Percentiles rank a stretch among this genome's conserved stretches.
Conservation (phyloP, 139 green algal species). For the Auxenochlorella pyrenoidosa region DNA sequence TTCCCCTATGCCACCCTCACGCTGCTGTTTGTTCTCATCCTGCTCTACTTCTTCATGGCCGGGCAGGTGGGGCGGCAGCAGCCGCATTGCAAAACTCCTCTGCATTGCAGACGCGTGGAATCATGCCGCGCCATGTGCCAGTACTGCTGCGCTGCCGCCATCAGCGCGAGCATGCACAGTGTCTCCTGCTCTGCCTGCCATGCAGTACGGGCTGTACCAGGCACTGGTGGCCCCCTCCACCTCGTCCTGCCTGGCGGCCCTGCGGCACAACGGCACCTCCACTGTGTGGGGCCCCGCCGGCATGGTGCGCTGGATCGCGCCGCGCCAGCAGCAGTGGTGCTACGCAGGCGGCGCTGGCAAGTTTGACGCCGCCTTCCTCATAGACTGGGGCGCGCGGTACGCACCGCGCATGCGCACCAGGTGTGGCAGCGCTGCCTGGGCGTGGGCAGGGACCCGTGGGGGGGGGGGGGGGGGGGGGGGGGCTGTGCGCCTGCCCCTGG, state of each 20-base stretch:
- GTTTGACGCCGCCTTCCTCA: slow-evolving; percentile 51
- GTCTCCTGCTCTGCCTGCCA: too few relatives aligned
- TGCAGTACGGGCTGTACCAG: slow-evolving; percentile 48
- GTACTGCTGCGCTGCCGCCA: too few relatives aligned
- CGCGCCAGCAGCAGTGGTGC: slow-evolving; percentile 38
- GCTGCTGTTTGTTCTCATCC: slow-evolving; percentile 31
- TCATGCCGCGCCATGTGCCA: too few relatives aligned
- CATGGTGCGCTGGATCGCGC: slow-evolving; percentile 47
- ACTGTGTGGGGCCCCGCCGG: not conserved
- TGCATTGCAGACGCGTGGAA: too few relatives aligned
- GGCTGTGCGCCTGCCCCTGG: too few relatives aligned
- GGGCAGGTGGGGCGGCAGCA: not conserved
- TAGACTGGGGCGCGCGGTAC: slow-evolving; percentile 56
- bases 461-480: too few relatives aligned
- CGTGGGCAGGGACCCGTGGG: too few relatives aligned
- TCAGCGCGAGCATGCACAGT: too few relatives aligned
- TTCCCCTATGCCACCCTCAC: slow-evolving; percentile 45
- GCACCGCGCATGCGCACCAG: slow-evolving; percentile 43
- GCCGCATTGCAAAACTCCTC: not conserved
- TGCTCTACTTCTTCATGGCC: slow-evolving; percentile 55
- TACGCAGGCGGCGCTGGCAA: slow-evolving; percentile 23
- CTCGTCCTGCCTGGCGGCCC: not conserved
- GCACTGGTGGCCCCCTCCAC: not conserved
- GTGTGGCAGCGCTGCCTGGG: too few relatives aligned
- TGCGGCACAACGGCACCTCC: not conserved